phyloP scores from a whole-genome alignment of 331 rosid genomes.

The Pyrus hybrid region DNA sequence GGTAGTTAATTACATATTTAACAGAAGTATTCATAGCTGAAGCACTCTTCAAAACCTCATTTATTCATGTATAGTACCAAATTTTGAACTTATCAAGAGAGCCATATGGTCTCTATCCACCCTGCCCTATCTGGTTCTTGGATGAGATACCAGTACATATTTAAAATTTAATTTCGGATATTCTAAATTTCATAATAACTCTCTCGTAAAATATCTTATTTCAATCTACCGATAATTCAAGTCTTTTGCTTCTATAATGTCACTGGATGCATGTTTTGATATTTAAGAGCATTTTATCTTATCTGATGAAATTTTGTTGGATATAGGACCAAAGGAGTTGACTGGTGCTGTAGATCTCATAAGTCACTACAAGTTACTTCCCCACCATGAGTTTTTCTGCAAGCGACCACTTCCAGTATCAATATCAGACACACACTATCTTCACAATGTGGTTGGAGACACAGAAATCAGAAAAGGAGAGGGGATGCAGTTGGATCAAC shows the following conservation, averaged over 20 bases:
- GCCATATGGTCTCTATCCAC: background rate
- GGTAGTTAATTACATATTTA: background rate
- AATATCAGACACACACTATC: constrained; percentile 70
- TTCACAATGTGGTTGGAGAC: constrained; percentile 40
- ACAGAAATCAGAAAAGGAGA: constrained; percentile 95
- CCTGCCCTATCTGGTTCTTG: background rate
- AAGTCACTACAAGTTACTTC: constrained; percentile 74
- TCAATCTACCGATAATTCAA: background rate
- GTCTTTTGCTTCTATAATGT: background rate
- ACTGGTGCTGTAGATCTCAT: constrained; percentile 93
- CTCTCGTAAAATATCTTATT: background rate
- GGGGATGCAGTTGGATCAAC: constrained; percentile 98
- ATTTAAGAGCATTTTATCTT: background rate
- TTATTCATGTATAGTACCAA: background rate
- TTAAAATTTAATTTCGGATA: background rate
- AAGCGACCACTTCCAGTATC: constrained; percentile 84
- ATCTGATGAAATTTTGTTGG: background rate
- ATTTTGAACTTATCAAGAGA: background rate
- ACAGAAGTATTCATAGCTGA: background rate
- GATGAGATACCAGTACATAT: background rate
- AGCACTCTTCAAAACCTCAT: background rate
- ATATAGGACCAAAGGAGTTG: constrained; percentile 87
- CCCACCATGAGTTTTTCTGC: constrained; percentile 94
- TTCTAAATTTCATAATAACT: background rate
- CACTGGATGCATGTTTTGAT: background rate